Conservation (phyloP, 345 rosid genomes). For the Bruguiera sexangula region DNA sequence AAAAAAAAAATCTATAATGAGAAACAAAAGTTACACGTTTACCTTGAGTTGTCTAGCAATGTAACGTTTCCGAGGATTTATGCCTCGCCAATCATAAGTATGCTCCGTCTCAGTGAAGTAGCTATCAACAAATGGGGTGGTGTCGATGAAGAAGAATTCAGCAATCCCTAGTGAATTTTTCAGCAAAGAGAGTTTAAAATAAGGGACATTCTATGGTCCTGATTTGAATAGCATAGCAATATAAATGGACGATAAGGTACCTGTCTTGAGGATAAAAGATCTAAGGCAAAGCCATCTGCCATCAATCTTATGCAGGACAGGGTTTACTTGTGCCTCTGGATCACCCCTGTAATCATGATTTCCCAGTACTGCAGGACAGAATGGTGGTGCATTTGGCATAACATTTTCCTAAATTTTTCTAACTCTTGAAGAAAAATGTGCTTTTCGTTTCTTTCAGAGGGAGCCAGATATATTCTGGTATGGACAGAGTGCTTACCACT, state of each 20-base stretch:
- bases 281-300: conserved; percentile 32
- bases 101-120: conserved; percentile 20
- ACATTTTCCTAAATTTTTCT: too few species aligned
- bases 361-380: conserved; percentile 26
- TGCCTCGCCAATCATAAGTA: conserved; percentile 34
- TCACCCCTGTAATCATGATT: conserved; percentile 45
- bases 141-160: conserved; percentile 31
- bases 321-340: conserved; percentile 27
- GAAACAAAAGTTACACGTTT: background rate
- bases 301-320: conserved; percentile 17
- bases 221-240: background rate
- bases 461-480: background rate
- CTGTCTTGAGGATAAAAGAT: conserved; percentile 26
- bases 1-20: background rate
- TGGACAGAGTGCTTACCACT: conserved; percentile 24
- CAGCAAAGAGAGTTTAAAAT: background rate
- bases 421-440: background rate
- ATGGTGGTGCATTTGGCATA: background rate
- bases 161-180: conserved; percentile 17
- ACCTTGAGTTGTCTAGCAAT: conserved; percentile 27
- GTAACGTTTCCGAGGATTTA: conserved; percentile 24
- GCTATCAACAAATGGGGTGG: conserved; percentile 30
- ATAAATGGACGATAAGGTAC: background rate
- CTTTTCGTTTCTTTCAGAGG: background rate
- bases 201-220: background rate